phyloP scores from a whole-genome alignment of 1,284 basidiomycete genomes.

The Bothia castanella region DNA sequence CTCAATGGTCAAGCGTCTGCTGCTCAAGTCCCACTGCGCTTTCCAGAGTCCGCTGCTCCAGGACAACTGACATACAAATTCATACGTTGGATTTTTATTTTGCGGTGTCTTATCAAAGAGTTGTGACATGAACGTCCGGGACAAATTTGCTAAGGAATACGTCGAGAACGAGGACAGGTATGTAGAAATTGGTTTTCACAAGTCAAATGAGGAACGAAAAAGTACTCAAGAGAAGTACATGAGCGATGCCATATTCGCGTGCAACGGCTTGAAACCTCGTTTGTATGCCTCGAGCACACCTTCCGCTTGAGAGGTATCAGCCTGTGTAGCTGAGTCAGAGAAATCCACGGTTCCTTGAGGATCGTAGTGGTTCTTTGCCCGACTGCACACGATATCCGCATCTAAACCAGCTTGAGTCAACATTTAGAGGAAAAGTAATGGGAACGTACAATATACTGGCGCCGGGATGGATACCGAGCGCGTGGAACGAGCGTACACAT shows the following conservation, averaged over 20 bases:
- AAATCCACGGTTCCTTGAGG: conserved; percentile 53
- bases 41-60: no score
- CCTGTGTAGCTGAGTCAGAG: conserved; percentile 48
- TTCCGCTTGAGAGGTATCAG: conserved; percentile 39
- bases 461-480: conserved; percentile 82
- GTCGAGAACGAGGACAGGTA: neutral
- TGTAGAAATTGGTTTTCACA: neutral
- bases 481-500: conserved; percentile 78
- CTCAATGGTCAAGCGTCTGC: neutral
- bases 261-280: conserved; percentile 53
- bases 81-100: neutral
- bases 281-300: conserved; percentile 51
- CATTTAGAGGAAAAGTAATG: neutral
- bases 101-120: conserved; percentile 1
- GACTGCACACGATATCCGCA: conserved; percentile 78
- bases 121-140: neutral
- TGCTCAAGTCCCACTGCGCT: no score
- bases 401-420: conserved; percentile 41
- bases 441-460: conserved; percentile 73
- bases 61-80: conserved; percentile 2
- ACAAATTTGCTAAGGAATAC: neutral
- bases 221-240: conserved; percentile 63
- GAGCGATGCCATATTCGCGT: conserved; percentile 43
- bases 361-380: conserved; percentile 78
- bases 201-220: neutral